phyloP scores from a whole-genome alignment of 352 stramenopile genomes.

The Elongisporangium undulatum region DNA sequence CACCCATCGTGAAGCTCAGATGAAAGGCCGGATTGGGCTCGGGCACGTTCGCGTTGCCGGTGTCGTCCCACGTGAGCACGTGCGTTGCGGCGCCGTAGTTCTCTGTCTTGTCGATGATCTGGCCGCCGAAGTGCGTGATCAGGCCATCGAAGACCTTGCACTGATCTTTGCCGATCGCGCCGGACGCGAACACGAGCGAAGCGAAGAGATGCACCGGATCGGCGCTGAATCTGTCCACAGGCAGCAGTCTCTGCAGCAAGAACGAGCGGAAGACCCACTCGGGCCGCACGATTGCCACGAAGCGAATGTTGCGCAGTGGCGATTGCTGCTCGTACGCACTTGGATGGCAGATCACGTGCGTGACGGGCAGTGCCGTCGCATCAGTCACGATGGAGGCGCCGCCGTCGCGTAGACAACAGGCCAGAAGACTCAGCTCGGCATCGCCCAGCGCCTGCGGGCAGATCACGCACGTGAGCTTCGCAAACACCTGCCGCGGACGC shows the following conservation, averaged over 20 bases:
- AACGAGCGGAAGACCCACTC: slow-evolving; percentile 82
- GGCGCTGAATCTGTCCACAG: slow-evolving; percentile 71
- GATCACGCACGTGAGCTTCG: neutral
- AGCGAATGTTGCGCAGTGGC: slow-evolving; percentile 47
- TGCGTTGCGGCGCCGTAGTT: slow-evolving; percentile 56
- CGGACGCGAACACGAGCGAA: slow-evolving; percentile 63
- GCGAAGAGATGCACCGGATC: slow-evolving; percentile 76
- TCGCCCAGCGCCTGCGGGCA: neutral
- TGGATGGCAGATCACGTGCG: slow-evolving; percentile 73
- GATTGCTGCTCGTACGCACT: slow-evolving; percentile 46
- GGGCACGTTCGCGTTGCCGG: slow-evolving; percentile 16
- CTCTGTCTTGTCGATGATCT: slow-evolving; percentile 55
- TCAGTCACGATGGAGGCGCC: slow-evolving; percentile 43
- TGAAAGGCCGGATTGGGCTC: slow-evolving; percentile 39
- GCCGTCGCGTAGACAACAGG: slow-evolving; percentile 60
- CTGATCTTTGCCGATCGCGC: slow-evolving; percentile 73
- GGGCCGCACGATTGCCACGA: slow-evolving; percentile 67
- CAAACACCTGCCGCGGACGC: neutral
- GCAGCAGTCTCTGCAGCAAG: slow-evolving; percentile 52
- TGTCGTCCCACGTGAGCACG: slow-evolving; percentile 59
- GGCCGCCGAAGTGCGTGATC: slow-evolving; percentile 77
- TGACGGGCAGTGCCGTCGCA: slow-evolving; percentile 20
- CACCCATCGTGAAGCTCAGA: slow-evolving; percentile 36
- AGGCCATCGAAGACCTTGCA: slow-evolving; percentile 76
- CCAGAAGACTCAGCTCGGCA: slow-evolving; percentile 11